Evolutionary conservation across 2,329 filamentous ascomycete species (phyloP).

Genomic region (Davidsoniella eucalypti): DNA sequence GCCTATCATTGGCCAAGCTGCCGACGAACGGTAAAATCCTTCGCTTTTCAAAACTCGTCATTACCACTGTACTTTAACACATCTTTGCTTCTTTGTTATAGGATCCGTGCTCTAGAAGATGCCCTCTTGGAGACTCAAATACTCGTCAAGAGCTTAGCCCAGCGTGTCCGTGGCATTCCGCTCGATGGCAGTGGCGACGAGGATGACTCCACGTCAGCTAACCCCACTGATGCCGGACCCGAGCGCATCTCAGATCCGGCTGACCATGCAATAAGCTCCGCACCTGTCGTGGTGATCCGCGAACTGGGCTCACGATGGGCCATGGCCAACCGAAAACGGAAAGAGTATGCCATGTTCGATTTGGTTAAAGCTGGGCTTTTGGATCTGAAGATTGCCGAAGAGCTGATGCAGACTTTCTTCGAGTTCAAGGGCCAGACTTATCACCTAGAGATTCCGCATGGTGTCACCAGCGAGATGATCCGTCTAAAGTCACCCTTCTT

Average conservation of each 20-base stretch:
- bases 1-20: not conserved
- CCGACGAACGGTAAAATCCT: conserved; percentile 6
- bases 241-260: conserved; percentile 11
- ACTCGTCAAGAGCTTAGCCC: conserved; percentile 5
- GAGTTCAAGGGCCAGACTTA: conserved; percentile 11
- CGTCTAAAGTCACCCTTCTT: conserved; percentile 24
- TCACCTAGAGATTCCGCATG: conserved; percentile 11
- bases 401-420: conserved; percentile 11
- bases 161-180: conserved; percentile 3
- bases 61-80: not conserved
- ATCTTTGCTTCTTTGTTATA: not conserved
- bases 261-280: conserved; percentile 11
- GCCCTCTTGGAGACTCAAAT: conserved; percentile 7
- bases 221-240: conserved; percentile 2
- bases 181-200: conserved; percentile 4
- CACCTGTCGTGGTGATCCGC: conserved; percentile 11
- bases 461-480: conserved; percentile 14
- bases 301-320: conserved; percentile 12
- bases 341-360: conserved; percentile 13
- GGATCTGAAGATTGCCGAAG: conserved; percentile 10
- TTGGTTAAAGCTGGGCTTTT: conserved; percentile 3
- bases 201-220: not conserved
- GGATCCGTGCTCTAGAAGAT: conserved; percentile 9
- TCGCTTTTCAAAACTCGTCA: not conserved
- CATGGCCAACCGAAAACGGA: conserved; percentile 11